Evolutionary conservation across 2,329 filamentous ascomycete species (phyloP), one percentile per base, ranked within the genome.

Genomic region (Mariannaea elegans): DNA sequence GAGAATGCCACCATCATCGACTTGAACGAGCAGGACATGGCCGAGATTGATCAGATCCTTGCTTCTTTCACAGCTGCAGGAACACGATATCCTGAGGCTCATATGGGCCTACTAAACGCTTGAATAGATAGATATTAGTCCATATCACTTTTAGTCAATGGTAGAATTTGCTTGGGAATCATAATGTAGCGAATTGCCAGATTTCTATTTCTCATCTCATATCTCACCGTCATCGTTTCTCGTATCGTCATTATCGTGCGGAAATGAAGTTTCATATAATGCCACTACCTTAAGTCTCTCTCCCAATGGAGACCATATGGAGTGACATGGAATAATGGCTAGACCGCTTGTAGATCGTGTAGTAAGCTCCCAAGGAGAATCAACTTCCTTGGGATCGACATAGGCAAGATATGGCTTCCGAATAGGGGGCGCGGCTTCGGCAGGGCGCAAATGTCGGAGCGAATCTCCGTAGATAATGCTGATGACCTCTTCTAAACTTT

Each of bases 1-100:
- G 88, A 91, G 78, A 91, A 91, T 65, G 75, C 79, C 29, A 81
- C 78, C 59, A 64, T 77, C 32, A 76, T 87, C 5, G 75, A 81
- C 1, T 71, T 89, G 44, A 81, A 76, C 1, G 76, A 80, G 2
- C 78, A 78, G 4, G 86, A 88, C 63, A 70, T 86, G 71, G 70
- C 68, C 6, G 78, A 81, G 63, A 82, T 88, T 48, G 81, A 86
- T 47, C 66, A 69, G 14, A 79, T 84, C 9, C 66, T 88, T 21
- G 75, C 72, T 9, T 78, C 76, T 54, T 83, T 86, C 65, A 77
- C 80, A 44, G 68, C 81, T 7, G 73, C 74, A 2, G 86, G 87
- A 2, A 72, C 62, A 1, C 77, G 86, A 31, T 88, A 88, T 66
- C 77, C 78, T 8, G 56, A 46, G 9, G 47, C 51, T 29, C 50